Base-by-base conservation (phyloP, 2,329 filamentous ascomycete genomes). In the Fonsecaea multimorphosa region DNA sequence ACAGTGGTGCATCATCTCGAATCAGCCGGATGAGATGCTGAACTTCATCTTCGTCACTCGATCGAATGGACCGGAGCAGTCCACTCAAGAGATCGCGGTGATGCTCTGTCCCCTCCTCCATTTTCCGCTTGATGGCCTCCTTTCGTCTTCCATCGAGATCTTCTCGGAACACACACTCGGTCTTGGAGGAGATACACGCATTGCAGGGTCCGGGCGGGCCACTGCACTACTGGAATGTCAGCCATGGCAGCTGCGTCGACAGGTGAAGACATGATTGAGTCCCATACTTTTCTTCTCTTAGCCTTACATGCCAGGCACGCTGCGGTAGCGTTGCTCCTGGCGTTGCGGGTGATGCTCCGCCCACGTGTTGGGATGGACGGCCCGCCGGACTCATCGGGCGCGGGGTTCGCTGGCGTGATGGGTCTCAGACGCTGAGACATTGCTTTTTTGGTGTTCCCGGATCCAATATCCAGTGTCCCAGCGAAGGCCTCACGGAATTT, bases 101-200 rank as follows among this genome's bases (percentile, higher is more conserved):
- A 44, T 58, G 38, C 40, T 49, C 56, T 19, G 56, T 31, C 19
- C 44, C 56, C 24, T 58, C 56, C 38, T n/a, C 56, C 44, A 49
- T 24, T 36, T 58, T 58, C 3, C 56, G 56, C n/a, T 58, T 58
- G 56, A 58, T 58, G 16, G 56, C 56, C 56, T 51, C 56, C 29
- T 58, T 58, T 11, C 56, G 56, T 24, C 56, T 31, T 9, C 56
- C 27, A 14, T 58, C 56, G 40, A 58, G 56, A 11, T 58, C 27
- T 49, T 46, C 40, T 31, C 29, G 24, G 56, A 58, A 58, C 3
- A 58, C 9, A 27, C 56, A 58, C 11, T 49, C 56, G 11, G 56
- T 32, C 1, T 49, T 34, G 24, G 29, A 22, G 29, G 40, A n/a
- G 38, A 58, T 34, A 24, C 56, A 58, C n/a, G 56, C 56, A 31